These are phyloP conservation scores for Diaporthe caulivora DNA, from an alignment of 2,329 filamentous ascomycete genomes.

Conservation along the genomic window DNA sequence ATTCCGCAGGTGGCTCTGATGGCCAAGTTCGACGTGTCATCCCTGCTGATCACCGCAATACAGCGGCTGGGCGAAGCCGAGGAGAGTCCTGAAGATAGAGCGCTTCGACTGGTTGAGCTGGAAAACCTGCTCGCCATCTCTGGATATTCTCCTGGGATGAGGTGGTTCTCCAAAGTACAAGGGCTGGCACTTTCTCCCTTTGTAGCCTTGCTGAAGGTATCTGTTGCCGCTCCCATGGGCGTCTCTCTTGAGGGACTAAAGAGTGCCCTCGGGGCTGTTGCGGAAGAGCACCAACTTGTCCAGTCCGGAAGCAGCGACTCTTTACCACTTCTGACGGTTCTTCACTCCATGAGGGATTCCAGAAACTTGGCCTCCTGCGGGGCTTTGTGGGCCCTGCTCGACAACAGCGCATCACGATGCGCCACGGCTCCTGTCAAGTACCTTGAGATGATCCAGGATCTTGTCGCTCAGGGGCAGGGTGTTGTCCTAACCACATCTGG, in stretches of 20 bases:
- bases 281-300: constrained; percentile 76
- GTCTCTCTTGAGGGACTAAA: constrained; percentile 65
- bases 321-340: constrained; percentile 57
- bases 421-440: constrained; percentile 85
- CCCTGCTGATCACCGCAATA: constrained; percentile 78
- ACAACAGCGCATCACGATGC: constrained; percentile 84
- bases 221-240: constrained; percentile 60
- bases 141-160: constrained; percentile 83
- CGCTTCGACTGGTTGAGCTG: constrained; percentile 78
- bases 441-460: constrained; percentile 75
- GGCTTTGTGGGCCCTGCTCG: constrained; percentile 77
- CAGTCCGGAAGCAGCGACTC: constrained; percentile 51
- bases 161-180: constrained; percentile 86
- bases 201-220: constrained; percentile 74
- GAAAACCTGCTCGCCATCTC: constrained; percentile 87
- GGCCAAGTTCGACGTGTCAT: constrained; percentile 89
- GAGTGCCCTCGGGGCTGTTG: constrained; percentile 70
- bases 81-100: constrained; percentile 55
- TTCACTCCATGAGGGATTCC: constrained; percentile 47
- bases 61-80: constrained; percentile 66
- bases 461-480: constrained; percentile 53
- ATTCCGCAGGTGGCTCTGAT: constrained; percentile 83
- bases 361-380: constrained; percentile 40
- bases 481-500: constrained; percentile 47
- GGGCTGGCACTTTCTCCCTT: constrained; percentile 76